Base-by-base conservation (phyloP, 768 basidiomycete species). In the Suillus subaureus region DNA sequence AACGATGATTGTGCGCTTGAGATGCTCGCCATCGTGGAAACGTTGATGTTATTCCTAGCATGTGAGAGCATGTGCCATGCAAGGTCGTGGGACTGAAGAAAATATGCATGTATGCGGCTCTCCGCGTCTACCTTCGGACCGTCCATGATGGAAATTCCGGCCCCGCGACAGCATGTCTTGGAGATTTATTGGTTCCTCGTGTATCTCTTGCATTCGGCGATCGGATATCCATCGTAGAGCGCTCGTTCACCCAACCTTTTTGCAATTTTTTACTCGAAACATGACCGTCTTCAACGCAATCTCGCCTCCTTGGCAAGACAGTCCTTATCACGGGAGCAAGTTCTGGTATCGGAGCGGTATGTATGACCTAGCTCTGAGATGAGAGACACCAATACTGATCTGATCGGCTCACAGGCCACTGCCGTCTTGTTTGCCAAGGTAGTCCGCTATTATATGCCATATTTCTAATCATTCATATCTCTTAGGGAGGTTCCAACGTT, bases 361-460 rank as follows among this genome's bases (percentile, higher is more conserved):
- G 89, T 78, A 55, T 45, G 16, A 26, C 31, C 52, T 21, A n/a
- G 21, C 61, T 42, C 54, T 21, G 64, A 47, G 31, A 18, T 23
- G 9, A 54, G 18, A 65, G 45, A 64, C 52, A 42, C 42, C 33
- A 55, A 6, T 21, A 28, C 65, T 52, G 51, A 63, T 42, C 61
- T 35, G 52, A 23, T 42, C 40, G 16, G 8, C 61, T 60, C 61
- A 8, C 74, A 96, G 93, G 93, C 92, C 5, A 90, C 95, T 3
- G 95, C 96, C 42, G 71, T 94, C 55, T 85, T 97, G 57, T 97
- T 97, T 68, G 95, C 96, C 49, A 95, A 89, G 82, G 93, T 92
- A 52, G 31, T 67, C 51, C 52, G 43, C 31, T 21, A 6, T 26
- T 23, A 13, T 11, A 43, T n/a, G 13, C 49, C 55, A 40, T 33